Evolutionary conservation across 176 grass and related monocot species (phyloP).

Genomic region (Guadua angustifolia): DNA sequence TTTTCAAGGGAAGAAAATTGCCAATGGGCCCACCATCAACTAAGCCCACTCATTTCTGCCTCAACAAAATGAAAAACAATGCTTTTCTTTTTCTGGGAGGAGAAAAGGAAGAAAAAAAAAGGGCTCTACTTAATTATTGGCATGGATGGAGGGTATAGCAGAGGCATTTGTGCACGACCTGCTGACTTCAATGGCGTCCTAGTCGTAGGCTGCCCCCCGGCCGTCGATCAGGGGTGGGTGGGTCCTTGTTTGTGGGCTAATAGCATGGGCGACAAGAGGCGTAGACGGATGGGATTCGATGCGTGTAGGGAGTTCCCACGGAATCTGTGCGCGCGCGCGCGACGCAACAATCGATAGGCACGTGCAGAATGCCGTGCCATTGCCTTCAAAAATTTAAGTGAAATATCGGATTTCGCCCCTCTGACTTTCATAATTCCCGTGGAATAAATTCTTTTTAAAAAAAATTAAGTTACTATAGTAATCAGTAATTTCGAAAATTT

Average conservation of each 20-base stretch:
- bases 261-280: neutral
- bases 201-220: neutral
- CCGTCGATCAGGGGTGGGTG: neutral
- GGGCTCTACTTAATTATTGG: neutral
- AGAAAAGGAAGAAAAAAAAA: neutral
- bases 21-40: neutral
- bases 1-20: neutral
- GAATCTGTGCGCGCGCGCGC: no score
- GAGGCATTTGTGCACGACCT: neutral
- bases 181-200: neutral
- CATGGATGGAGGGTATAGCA: neutral
- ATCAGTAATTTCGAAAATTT: no score
- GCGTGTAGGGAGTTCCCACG: no score
- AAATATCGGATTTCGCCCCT: no score
- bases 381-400: no score
- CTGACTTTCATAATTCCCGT: no score
- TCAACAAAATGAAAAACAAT: neutral
- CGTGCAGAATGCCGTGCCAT: no score
- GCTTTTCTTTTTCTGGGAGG: neutral
- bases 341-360: no score
- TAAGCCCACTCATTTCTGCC: constrained; percentile 21
- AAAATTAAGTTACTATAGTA: no score
- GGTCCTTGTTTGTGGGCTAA: neutral
- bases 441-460: no score
- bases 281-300: no score